Evolutionary conservation across 1,284 basidiomycete genomes (phyloP).

Genomic region (Microbotryum scabiosae): DNA sequence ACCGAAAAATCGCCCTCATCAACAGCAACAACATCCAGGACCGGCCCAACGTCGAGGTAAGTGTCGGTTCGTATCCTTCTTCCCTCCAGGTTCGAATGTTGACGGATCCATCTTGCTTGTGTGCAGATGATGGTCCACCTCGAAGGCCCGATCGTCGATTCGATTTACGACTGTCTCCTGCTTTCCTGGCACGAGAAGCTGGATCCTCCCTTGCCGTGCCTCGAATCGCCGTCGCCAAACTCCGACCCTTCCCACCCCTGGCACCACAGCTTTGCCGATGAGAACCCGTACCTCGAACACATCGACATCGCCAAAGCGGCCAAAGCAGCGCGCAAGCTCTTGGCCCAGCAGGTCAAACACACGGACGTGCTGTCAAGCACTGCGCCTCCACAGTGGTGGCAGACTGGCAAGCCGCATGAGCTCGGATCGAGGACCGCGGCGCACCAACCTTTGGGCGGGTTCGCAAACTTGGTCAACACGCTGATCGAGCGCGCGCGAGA

Average conservation of each 20-base stretch:
- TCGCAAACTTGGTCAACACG: slow-evolving; percentile 22
- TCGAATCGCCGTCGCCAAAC: slow-evolving; percentile 38
- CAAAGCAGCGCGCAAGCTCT: slow-evolving; percentile 42
- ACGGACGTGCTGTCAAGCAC: slow-evolving; percentile 1
- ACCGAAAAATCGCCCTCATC: slow-evolving; percentile 60
- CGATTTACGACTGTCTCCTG: slow-evolving; percentile 64
- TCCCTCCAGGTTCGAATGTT: background rate
- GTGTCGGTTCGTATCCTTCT: slow-evolving; percentile 7
- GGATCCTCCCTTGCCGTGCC: slow-evolving; percentile 53
- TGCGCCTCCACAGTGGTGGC: slow-evolving; percentile 28
- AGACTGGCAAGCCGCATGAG: slow-evolving; percentile 13
- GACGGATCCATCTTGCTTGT: background rate
- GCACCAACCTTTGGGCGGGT: slow-evolving; percentile 7
- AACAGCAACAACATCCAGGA: slow-evolving; percentile 64
- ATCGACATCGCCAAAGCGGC: slow-evolving; percentile 47
- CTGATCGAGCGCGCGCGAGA: slow-evolving; percentile 26
- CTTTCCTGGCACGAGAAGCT: slow-evolving; percentile 37
- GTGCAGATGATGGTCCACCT: slow-evolving; percentile 57
- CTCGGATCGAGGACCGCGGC: slow-evolving; percentile 8
- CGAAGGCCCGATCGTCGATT: slow-evolving; percentile 61
- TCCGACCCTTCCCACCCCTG: slow-evolving; percentile 34
- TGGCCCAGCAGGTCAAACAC: slow-evolving; percentile 40
- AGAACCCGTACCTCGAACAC: slow-evolving; percentile 40
- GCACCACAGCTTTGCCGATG: slow-evolving; percentile 29
- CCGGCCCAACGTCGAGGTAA: slow-evolving; percentile 42